Evolutionary conservation across 306 rosid species (phyloP), one percentile per base, ranked within the genome.

Genomic region (Urtica urens): DNA sequence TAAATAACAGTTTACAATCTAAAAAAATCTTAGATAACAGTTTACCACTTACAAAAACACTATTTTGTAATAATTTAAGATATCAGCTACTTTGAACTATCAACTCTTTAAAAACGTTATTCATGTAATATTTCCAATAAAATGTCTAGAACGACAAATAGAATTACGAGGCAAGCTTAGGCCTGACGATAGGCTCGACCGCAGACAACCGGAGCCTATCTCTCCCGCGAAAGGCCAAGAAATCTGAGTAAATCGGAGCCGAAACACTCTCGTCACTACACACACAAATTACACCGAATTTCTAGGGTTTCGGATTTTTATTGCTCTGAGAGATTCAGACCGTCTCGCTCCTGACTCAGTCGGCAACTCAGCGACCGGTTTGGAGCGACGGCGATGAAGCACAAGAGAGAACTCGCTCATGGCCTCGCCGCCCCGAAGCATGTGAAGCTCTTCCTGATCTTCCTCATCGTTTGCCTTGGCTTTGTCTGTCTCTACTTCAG

Each of bases 401-500:
- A 34, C 64, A 68, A 38, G 68, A 43, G 37, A 49, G 62, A 60
- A 37, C 47, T 42, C 44, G 57, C 51, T 27, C 46, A 47, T 50
- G 44, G 25, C 23, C 48, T 56, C 62, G 37, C 57, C n/a, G 25
- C 59, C 24, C n/a, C n/a, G n/a, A 49, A 63, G 51, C 30, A 41
- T 6, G 42, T 77, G 14, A 68, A 65, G 60, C 22, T 25, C 49
- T 17, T 49, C 10, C 50, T 77, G 4, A 43, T 77, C 55, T 68
- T 44, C 5, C 44, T 72, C 46, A 27, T 62, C 42, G 47, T 26
- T 7, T 57, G 62, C 25, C 73, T 77, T 23, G 74, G 69, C 2
- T 39, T 77, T 53, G 29, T 52, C 27, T 77, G 83, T 11, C 68
- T 77, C 18, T 72, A 57, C 53, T 69, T 53, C 29, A 71, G 73